A percentile compares a stretch with the other conserved stretches of the same genome.
phyloP scores from a whole-genome alignment of 257 asterid genomes.

The Gentiana macrophylla region DNA sequence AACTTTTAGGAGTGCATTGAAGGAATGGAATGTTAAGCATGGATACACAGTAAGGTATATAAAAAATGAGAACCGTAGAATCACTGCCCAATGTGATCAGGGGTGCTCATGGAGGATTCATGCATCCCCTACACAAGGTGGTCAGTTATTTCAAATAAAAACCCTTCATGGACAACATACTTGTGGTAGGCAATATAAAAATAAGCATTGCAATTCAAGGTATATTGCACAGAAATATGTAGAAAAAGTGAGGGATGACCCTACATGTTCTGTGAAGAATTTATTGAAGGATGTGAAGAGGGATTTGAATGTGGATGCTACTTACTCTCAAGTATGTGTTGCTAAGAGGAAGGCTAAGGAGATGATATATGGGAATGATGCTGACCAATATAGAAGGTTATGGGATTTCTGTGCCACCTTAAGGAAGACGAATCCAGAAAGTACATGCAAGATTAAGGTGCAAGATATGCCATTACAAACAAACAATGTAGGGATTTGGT shows the following conservation, averaged over 20 bases:
- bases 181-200: not conserved
- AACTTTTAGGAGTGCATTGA: no score
- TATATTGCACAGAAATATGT: not conserved
- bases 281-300: no score
- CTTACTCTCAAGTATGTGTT: no score
- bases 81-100: not conserved
- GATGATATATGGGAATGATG: no score
- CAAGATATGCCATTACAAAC: not conserved
- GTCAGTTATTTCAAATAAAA: not conserved
- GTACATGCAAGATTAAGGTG: not conserved
- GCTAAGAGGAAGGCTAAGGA: no score
- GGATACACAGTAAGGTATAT: not conserved
- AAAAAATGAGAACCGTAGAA: not conserved
- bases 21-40: not conserved
- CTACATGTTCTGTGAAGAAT: not conserved
- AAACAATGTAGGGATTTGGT: not conserved
- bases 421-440: no score
- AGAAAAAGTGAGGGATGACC: not conserved
- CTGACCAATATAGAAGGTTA: no score
- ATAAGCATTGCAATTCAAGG: not conserved
- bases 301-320: no score
- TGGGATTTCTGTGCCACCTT: no score
- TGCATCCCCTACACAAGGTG: not conserved
- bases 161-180: not conserved
- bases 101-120: not conserved